Evolutionary conservation across 2,329 filamentous ascomycete genomes (phyloP).

Genomic region (Mycosphaerelloides madeirae): DNA sequence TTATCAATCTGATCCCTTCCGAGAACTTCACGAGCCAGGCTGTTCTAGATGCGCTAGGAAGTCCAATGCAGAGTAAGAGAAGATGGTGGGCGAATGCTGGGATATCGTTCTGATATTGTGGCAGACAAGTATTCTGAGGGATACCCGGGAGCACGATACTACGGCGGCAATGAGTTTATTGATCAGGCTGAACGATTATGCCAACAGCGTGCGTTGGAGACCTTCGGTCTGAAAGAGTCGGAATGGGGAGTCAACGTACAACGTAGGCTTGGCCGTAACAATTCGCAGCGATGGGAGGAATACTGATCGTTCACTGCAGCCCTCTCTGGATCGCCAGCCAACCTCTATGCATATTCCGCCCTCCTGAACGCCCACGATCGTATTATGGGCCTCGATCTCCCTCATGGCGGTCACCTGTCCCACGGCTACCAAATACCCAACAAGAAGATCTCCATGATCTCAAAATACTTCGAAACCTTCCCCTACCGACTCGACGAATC

Average conservation of each 20-base stretch:
- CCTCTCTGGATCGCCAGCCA: conserved; percentile 72
- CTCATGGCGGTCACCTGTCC: conserved; percentile 90
- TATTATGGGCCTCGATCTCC: conserved; percentile 93
- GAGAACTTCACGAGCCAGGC: conserved; percentile 95
- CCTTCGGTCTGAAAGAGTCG: conserved; percentile 77
- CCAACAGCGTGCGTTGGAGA: conserved; percentile 86
- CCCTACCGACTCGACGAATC: conserved; percentile 86
- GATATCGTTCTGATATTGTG: conserved; percentile 1
- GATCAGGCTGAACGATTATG: conserved; percentile 92
- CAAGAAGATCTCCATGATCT: conserved; percentile 81
- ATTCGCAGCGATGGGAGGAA: background rate
- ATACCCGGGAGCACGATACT: conserved; percentile 97
- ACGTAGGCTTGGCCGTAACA: conserved; percentile 49
- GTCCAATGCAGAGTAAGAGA: conserved; percentile 83
- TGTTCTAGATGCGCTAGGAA: conserved; percentile 84
- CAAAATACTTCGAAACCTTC: conserved; percentile 98
- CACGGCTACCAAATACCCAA: conserved; percentile 96
- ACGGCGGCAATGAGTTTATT: conserved; percentile 98
- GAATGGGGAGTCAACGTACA: conserved; percentile 99
- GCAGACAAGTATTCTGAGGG: conserved; percentile 93
- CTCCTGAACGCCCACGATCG: conserved; percentile 89
- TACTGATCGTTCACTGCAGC: conserved; percentile 16
- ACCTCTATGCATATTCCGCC: conserved; percentile 83
- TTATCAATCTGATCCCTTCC: conserved; percentile 94
- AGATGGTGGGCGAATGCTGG: background rate